These are phyloP conservation scores for Corchorus capsularis DNA, from an alignment of 345 rosid genomes.

Conservation along the genomic window DNA sequence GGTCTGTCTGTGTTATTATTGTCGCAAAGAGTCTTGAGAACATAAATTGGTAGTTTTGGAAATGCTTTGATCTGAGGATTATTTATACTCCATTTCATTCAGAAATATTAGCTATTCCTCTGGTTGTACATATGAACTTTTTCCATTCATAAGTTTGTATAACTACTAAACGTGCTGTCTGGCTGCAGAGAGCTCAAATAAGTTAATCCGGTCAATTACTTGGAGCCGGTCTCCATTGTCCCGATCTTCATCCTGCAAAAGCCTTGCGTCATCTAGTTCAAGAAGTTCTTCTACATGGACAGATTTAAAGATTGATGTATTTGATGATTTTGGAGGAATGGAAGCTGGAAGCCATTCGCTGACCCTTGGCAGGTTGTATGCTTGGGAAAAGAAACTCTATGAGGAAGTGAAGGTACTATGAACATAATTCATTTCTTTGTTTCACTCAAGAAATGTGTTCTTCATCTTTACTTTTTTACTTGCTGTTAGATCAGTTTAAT, in stretches of 20 bases:
- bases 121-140: neutral
- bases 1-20: neutral
- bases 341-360: constrained; percentile 41
- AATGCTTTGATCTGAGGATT: neutral
- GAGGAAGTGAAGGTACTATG: constrained; percentile 47
- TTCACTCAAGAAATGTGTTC: too few relatives aligned
- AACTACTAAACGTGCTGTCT: neutral
- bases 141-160: neutral
- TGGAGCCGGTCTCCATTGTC: constrained; percentile 32
- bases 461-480: neutral
- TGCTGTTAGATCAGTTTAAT: neutral
- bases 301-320: constrained; percentile 28
- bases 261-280: constrained; percentile 36
- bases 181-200: constrained; percentile 43
- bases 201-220: constrained; percentile 34
- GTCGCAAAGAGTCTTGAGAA: neutral
- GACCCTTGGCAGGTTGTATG: constrained; percentile 43
- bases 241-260: constrained; percentile 37
- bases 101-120: neutral
- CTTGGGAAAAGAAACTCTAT: constrained; percentile 54
- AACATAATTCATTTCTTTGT: neutral
- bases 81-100: neutral
- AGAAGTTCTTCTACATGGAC: constrained; percentile 35
- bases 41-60: neutral
- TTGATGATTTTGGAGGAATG: constrained; percentile 39